Conservation (phyloP, 768 basidiomycete species). For the Cantharellus anzutake region DNA sequence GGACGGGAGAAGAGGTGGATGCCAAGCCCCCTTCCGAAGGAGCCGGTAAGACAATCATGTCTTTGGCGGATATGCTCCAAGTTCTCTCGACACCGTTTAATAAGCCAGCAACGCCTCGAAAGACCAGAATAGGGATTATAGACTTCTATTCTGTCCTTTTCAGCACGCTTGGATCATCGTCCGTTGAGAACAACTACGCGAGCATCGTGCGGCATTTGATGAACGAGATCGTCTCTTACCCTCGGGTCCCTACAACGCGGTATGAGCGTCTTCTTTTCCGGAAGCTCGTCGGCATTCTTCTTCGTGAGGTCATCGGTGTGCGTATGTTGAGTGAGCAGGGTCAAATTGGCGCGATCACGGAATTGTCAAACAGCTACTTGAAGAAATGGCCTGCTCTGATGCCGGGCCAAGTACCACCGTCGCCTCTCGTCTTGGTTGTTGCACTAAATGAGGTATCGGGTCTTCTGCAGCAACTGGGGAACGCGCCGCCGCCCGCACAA, state of each 20-base stretch:
- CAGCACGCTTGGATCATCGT: conserved; percentile 49
- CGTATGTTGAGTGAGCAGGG: conserved; percentile 85
- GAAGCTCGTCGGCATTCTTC: conserved; percentile 51
- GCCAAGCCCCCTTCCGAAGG: conserved; percentile 28
- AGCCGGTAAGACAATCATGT: conserved; percentile 46
- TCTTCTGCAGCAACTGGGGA: conserved; percentile 74
- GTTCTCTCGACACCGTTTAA: conserved; percentile 69
- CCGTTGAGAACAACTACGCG: conserved; percentile 68
- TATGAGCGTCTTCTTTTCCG: conserved; percentile 61
- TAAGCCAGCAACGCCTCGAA: conserved; percentile 44
- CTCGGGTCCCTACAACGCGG: conserved; percentile 32
- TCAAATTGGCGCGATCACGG: conserved; percentile 80
- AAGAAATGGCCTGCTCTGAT: conserved; percentile 88
- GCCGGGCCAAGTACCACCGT: conserved; percentile 61
- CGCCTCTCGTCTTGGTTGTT: conserved; percentile 46
- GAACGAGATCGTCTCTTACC: conserved; percentile 49
- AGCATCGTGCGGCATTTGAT: conserved; percentile 63
- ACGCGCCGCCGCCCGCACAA: conserved; percentile 78
- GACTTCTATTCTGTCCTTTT: conserved; percentile 74
- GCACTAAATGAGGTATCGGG: conserved; percentile 72
- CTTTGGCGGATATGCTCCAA: conserved; percentile 61
- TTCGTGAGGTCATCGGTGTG: conserved; percentile 74
- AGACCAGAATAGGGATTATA: conserved; percentile 67
- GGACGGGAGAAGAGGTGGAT: conserved; percentile 33
- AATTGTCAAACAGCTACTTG: conserved; percentile 61